These are phyloP conservation scores for Flagelloscypha sp. DNA, from an alignment of 768 basidiomycete genomes.

Conservation along the genomic window DNA sequence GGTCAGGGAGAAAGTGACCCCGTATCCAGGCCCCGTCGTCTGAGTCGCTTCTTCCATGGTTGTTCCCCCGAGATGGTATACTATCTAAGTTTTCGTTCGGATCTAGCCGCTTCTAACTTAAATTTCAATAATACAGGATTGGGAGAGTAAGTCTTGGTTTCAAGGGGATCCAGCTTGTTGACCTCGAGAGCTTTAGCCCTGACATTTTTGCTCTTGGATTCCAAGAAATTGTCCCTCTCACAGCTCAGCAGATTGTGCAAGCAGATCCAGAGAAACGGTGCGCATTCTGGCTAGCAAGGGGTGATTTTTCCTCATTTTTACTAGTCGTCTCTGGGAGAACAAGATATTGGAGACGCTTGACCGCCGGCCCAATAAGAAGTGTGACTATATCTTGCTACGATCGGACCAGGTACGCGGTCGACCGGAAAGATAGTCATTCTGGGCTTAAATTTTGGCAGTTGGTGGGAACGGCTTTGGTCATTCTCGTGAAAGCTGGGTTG, in stretches of 20 bases:
- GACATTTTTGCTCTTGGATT: slow-evolving; percentile 89
- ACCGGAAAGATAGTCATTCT: slow-evolving; percentile 1
- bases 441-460: slow-evolving; percentile 41
- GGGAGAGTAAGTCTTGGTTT: no score
- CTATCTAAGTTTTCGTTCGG: no score
- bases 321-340: slow-evolving; percentile 80
- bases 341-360: slow-evolving; percentile 75
- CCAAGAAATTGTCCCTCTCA: slow-evolving; percentile 96
- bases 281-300: slow-evolving; percentile 6
- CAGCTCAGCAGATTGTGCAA: slow-evolving; percentile 95
- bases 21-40: slow-evolving; percentile 63
- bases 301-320: not conserved
- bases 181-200: slow-evolving; percentile 57
- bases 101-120: no score
- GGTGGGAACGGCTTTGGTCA: slow-evolving; percentile 87
- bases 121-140: no score
- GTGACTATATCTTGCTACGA: slow-evolving; percentile 76
- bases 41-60: slow-evolving; percentile 82
- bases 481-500: slow-evolving; percentile 73
- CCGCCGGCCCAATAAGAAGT: slow-evolving; percentile 54
- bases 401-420: slow-evolving; percentile 71
- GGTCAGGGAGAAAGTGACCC: slow-evolving; percentile 4
- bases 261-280: slow-evolving; percentile 90
- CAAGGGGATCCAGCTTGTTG: no score
- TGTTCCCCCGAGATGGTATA: slow-evolving; percentile 80